phyloP scores from a whole-genome alignment of 2,329 filamentous ascomycete genomes.

The Penicillium sclerotiorum region DNA sequence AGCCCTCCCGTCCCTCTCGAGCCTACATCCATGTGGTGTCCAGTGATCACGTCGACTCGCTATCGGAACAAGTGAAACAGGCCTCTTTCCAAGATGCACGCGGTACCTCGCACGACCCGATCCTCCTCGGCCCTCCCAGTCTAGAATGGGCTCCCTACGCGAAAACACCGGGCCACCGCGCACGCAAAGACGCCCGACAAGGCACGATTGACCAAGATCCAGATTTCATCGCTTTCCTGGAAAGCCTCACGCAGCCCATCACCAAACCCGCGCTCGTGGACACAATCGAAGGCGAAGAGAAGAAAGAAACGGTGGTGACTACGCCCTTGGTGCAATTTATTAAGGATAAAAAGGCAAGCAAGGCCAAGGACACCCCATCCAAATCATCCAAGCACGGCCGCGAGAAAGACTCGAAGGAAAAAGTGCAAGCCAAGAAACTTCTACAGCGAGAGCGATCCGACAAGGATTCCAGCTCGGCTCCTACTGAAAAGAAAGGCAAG shows the following conservation, averaged over 20 bases:
- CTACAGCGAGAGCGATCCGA: constrained; percentile 44
- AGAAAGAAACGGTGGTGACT: constrained; percentile 66
- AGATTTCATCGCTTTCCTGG: constrained; percentile 92
- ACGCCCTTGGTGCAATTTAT: constrained; percentile 90
- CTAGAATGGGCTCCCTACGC: constrained; percentile 84
- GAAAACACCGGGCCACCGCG: constrained; percentile 74
- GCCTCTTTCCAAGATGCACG: constrained; percentile 79
- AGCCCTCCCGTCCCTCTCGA: constrained; percentile 77
- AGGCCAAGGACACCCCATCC: constrained; percentile 63
- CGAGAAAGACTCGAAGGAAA: constrained; percentile 45
- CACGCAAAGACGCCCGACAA: constrained; percentile 78
- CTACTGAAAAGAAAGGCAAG: constrained; percentile 40
- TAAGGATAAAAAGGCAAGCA: constrained; percentile 86
- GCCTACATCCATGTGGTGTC: constrained; percentile 82
- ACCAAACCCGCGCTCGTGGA: constrained; percentile 58
- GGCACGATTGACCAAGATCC: constrained; percentile 96
- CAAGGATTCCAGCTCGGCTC: constrained; percentile 31
- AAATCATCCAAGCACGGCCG: constrained; percentile 46
- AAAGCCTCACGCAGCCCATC: constrained; percentile 76
- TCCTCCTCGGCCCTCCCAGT: constrained; percentile 74
- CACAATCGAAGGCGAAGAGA: constrained; percentile 52
- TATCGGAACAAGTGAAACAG: constrained; percentile 71
- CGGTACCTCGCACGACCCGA: constrained; percentile 70
- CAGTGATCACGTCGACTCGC: constrained; percentile 64
- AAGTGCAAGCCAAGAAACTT: constrained; percentile 46